Evolutionary conservation across 257 asterid genomes (phyloP).

Genomic region (Rubia yunnanensis): DNA sequence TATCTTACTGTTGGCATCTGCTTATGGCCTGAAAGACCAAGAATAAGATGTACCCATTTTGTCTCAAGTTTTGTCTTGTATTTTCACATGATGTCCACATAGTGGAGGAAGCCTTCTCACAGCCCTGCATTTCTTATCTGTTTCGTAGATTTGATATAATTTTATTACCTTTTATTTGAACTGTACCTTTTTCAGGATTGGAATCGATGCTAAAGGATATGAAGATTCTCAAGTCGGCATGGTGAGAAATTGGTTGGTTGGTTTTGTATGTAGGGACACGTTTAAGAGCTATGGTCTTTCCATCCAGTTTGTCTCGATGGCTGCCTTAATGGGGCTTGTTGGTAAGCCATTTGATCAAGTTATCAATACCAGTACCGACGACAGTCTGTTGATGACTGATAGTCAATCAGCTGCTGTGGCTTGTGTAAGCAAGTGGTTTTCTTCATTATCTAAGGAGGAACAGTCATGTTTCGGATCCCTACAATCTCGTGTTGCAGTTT

Average conservation of each 20-base stretch:
- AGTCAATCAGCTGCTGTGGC: slow-evolving; percentile 29
- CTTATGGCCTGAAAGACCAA: not conserved
- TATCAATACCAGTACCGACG: slow-evolving; percentile 16
- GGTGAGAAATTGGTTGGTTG: slow-evolving; percentile 40
- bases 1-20: not conserved
- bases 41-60: not conserved
- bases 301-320: slow-evolving; percentile 38
- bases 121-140: not conserved
- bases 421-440: slow-evolving; percentile 57
- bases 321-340: slow-evolving; percentile 41
- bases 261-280: slow-evolving; percentile 18
- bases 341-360: slow-evolving; percentile 42
- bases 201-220: slow-evolving; percentile 49
- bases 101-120: not conserved
- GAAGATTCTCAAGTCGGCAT: slow-evolving; percentile 43
- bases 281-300: slow-evolving; percentile 27
- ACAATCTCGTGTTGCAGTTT: slow-evolving; percentile 7
- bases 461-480: slow-evolving; percentile 41
- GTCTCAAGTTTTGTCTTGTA: not conserved
- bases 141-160: not conserved
- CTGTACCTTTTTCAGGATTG: slow-evolving; percentile 44
- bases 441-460: slow-evolving; percentile 43
- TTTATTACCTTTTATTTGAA: too few species aligned
- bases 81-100: not conserved
- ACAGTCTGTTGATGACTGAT: slow-evolving; percentile 11